A percentile compares a stretch with the other conserved stretches of the same genome.
These are phyloP conservation scores for Flueggea neowawraea DNA, from an alignment of 441 rosid genomes.

Conservation along the genomic window DNA sequence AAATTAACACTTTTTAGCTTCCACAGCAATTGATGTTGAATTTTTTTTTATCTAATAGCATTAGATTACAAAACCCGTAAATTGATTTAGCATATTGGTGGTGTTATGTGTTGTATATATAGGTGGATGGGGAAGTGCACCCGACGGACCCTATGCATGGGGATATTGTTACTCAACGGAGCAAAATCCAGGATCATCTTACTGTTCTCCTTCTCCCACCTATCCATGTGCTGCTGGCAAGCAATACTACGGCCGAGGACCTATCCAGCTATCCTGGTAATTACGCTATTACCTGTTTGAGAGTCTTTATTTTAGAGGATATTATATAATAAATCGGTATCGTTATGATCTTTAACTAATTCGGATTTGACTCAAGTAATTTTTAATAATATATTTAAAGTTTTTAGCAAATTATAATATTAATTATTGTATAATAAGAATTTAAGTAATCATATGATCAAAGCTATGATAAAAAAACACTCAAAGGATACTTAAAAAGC, in stretches of 20 bases:
- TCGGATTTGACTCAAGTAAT: no score
- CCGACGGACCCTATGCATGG: conserved; percentile 52
- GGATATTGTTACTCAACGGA: conserved; percentile 51
- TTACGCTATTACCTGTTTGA: neutral
- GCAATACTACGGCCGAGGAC: conserved; percentile 54
- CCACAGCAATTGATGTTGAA: no score
- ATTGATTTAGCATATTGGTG: neutral
- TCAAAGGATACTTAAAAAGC: no score
- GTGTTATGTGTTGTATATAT: neutral
- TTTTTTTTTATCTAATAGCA: no score
- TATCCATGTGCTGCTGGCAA: conserved; percentile 38
- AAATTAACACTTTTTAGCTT: neutral
- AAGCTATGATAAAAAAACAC: no score
- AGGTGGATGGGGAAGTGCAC: conserved; percentile 40
- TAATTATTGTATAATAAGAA: no score
- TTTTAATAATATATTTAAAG: no score
- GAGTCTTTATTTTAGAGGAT: neutral
- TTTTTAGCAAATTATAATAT: no score
- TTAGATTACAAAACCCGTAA: neutral
- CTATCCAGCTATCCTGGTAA: conserved; percentile 51
- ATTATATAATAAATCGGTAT: no score
- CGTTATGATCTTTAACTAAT: no score
- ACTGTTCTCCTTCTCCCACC: conserved; percentile 23
- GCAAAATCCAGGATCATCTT: conserved; percentile 18
- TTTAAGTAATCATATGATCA: no score